A percentile compares a stretch with the other conserved stretches of the same genome.
phyloP scores from a whole-genome alignment of 345 rosid genomes.

The Mercurialis annua region DNA sequence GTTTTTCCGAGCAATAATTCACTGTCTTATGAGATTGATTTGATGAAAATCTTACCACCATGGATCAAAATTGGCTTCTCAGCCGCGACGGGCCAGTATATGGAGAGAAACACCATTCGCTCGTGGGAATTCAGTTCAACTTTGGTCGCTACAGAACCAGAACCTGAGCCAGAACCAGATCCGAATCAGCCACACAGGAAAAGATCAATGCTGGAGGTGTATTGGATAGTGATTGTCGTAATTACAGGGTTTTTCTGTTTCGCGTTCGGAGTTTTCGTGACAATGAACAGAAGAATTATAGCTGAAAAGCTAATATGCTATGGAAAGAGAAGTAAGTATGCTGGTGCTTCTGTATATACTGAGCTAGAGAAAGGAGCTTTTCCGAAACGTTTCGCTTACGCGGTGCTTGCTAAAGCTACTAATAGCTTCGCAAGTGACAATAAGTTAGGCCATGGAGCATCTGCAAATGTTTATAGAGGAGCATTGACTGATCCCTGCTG shows the following conservation, averaged over 20 bases:
- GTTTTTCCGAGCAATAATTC: constrained; percentile 17
- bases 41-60: neutral
- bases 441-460: neutral
- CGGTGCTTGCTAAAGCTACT: neutral
- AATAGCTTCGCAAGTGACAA: neutral
- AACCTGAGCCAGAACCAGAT: too few species aligned
- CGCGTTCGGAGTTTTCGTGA: neutral
- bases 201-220: neutral
- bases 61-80: constrained; percentile 17
- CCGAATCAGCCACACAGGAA: neutral
- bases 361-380: neutral
- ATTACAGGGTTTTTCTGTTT: too few species aligned
- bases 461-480: neutral
- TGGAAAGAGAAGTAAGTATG: neutral
- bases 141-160: neutral
- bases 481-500: neutral
- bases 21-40: constrained; percentile 3
- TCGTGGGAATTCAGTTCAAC: constrained; percentile 18
- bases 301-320: neutral
- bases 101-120: neutral
- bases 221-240: neutral
- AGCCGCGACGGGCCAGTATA: neutral
- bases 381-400: neutral
- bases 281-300: neutral
- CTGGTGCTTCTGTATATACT: neutral